These are phyloP conservation scores for Leccinum subatratum DNA, from an alignment of 1,284 basidiomycete genomes.

Conservation along the genomic window DNA sequence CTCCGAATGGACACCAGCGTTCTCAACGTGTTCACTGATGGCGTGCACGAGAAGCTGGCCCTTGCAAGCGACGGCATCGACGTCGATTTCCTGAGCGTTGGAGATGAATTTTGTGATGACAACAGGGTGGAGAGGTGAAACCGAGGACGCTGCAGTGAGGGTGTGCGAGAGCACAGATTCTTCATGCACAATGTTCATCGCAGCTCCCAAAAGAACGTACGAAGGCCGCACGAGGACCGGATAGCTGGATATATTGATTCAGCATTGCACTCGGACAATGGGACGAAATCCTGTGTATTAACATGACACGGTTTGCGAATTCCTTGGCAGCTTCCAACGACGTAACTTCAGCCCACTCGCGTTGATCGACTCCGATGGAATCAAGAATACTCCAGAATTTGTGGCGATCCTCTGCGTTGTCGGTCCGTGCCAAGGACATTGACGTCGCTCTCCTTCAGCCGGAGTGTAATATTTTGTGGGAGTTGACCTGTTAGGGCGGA, in stretches of 20 bases:
- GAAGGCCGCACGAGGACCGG: slow-evolving; percentile 95
- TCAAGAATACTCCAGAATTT: slow-evolving; percentile 98
- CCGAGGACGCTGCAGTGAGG: slow-evolving; percentile 89
- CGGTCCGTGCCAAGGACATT: slow-evolving; percentile 95
- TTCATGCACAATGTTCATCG: slow-evolving; percentile 99
- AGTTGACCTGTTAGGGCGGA: slow-evolving; percentile 67
- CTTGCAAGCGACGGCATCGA: slow-evolving; percentile 94
- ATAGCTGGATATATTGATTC: slow-evolving; percentile 50
- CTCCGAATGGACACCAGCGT: slow-evolving; percentile 99
- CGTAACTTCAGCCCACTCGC: slow-evolving; percentile 91
- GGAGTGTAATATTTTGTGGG: slow-evolving; percentile 97
- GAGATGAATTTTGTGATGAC: slow-evolving; percentile 99
- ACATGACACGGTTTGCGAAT: slow-evolving; percentile 84
- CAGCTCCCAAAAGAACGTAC: slow-evolving; percentile 97
- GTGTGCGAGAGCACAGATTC: slow-evolving; percentile 87
- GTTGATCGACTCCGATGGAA: slow-evolving; percentile 93
- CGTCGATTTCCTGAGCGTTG: slow-evolving; percentile 95
- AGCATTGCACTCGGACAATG: slow-evolving; percentile 12
- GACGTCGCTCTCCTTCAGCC: slow-evolving; percentile 86
- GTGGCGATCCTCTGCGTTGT: slow-evolving; percentile 97
- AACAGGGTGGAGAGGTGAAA: slow-evolving; percentile 95
- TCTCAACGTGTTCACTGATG: slow-evolving; percentile 97
- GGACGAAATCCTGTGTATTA: slow-evolving; percentile 15
- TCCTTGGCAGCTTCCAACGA: slow-evolving; percentile 87
- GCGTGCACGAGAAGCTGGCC: slow-evolving; percentile 95